Evolutionary conservation across 2,329 filamentous ascomycete species (phyloP).

Genomic region (Trichoderma sp.): DNA sequence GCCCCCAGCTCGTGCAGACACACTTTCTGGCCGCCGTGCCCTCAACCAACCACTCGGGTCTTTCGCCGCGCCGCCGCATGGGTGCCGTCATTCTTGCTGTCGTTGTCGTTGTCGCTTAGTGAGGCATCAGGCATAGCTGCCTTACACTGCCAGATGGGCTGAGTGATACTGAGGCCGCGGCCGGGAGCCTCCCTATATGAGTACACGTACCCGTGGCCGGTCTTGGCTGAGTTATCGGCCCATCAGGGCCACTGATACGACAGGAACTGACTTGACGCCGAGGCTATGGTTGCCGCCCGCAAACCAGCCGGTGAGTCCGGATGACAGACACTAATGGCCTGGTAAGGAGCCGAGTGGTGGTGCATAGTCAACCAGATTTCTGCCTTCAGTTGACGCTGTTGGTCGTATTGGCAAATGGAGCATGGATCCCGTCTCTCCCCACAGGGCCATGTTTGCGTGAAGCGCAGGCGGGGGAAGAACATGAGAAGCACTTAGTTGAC

Average conservation of each 20-base stretch:
- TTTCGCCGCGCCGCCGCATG: conserved; percentile 1
- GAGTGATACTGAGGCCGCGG: background rate
- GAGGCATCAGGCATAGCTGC: conserved; percentile 7
- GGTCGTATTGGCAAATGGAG: conserved; percentile 11
- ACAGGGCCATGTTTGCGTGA: conserved; percentile 10
- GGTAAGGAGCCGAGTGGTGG: background rate
- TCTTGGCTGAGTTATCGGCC: conserved; percentile 7
- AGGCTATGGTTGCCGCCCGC: background rate
- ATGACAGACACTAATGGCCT: conserved; percentile 2
- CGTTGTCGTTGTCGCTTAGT: background rate
- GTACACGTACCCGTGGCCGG: background rate
- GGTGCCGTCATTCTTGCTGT: background rate
- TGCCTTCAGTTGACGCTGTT: background rate
- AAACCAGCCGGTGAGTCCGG: background rate
- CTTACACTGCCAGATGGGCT: background rate
- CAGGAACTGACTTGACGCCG: background rate
- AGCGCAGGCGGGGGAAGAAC: background rate
- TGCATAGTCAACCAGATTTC: background rate
- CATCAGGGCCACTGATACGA: background rate
- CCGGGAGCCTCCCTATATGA: background rate
- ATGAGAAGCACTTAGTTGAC: background rate
- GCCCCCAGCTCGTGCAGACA: conserved; percentile 6
- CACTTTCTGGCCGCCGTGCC: background rate
- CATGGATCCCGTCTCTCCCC: conserved; percentile 2
- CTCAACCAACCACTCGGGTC: conserved; percentile 14